A percentile compares a stretch with the other conserved stretches of the same genome.
phyloP scores from a whole-genome alignment of 805 yeast species.

The Candida pseudofarinosa region DNA sequence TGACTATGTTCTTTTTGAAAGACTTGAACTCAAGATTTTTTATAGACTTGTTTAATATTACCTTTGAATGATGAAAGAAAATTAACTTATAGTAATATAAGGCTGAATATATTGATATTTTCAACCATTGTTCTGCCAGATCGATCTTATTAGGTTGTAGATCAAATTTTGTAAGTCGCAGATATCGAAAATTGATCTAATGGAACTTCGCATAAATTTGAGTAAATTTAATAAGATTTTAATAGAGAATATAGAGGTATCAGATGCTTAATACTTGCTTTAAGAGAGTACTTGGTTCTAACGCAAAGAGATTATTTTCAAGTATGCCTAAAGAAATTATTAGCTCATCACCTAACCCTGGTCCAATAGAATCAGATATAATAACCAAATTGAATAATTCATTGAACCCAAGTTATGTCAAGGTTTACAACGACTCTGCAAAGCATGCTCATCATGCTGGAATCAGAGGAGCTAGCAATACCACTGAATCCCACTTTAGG shows the following conservation, averaged over 20 bases:
- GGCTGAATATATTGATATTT: too few relatives aligned
- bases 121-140: too few relatives aligned
- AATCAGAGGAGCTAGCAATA: slow-evolving; percentile 66
- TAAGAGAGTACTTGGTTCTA: not conserved
- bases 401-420: slow-evolving; percentile 44
- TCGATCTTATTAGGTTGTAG: too few relatives aligned
- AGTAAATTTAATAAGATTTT: too few relatives aligned
- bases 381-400: slow-evolving; percentile 36
- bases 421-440: slow-evolving; percentile 74
- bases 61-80: too few relatives aligned
- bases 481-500: slow-evolving; percentile 78
- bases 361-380: slow-evolving; percentile 50
- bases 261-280: not conserved
- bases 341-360: slow-evolving; percentile 17
- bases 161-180: too few relatives aligned
- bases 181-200: too few relatives aligned
- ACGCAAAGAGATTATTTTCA: not conserved
- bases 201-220: not conserved
- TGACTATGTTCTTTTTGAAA: too few relatives aligned
- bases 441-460: slow-evolving; percentile 88
- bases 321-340: slow-evolving; percentile 5
- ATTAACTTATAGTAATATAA: too few relatives aligned
- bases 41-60: too few relatives aligned
- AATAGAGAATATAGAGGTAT: not conserved
- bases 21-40: too few relatives aligned